Evolutionary conservation across 2,329 filamentous ascomycete species (phyloP), one percentile per base, ranked within the genome.

Genomic region (Harringtonia aguacate): DNA sequence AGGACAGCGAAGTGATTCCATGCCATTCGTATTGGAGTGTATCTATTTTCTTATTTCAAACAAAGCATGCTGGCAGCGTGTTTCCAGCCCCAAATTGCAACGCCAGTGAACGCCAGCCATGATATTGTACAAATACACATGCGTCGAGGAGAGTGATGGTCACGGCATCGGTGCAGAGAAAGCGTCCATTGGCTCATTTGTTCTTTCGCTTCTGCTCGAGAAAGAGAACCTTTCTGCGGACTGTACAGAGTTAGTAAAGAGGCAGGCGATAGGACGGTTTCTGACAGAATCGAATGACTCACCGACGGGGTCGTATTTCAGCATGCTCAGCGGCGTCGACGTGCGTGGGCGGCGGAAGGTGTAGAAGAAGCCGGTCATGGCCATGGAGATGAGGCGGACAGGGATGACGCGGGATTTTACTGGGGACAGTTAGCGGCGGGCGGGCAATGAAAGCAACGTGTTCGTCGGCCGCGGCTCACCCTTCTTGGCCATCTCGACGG

Each of bases 221-320:
- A 66, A 98, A 98, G 27, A 98, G 74, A 28, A 98, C 92, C 68
- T 95, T 85, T 71, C 90, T 87, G 63, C 88, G 85, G 44, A 98
- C 92, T 94, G 55, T 27, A 29, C 15, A 30, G 15, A 14, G 30
- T 34, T 3, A 29, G 29, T 27, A 9, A 7, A 21, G 10, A 1
- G 31, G n/a, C 10, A 14, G 7, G 9, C 14, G n/a, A 4, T 15
- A 7, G 12, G 10, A 20, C 4, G 14, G n/a, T n/a, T n/a, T n/a
- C n/a, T 13, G 17, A 27, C 4, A 43, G 17, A 21, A 14, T 47
- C 29, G 8, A 33, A 34, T 13, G n/a, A 37, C 37, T 18, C 79
- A 94, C 86, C 83, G 52, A 98, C 89, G 35, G 92, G 92, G 61
- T 98, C 92, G 67, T 98, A 98, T 72, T 98, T 98, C 56, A 98